phyloP scores from a whole-genome alignment of 1,284 basidiomycete species.

The Ceratobasidium sp. region DNA sequence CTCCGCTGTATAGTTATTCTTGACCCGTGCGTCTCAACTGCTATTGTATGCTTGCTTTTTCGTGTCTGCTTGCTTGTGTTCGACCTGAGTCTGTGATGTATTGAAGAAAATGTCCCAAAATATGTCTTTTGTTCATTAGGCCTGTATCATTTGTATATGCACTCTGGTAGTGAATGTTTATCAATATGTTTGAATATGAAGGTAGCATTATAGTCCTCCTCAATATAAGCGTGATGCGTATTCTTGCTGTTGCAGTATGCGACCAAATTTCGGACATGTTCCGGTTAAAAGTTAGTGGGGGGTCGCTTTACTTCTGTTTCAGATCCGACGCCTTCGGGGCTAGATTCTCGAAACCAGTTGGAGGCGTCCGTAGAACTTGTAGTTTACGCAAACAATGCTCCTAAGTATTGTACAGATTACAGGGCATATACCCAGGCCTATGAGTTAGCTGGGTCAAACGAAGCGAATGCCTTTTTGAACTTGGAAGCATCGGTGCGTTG shows the following conservation, averaged over 20 bases:
- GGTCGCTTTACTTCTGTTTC: too few species aligned
- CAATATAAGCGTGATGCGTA: too few species aligned
- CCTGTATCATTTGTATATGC: slow-evolving; percentile 36
- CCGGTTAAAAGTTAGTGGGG: too few species aligned
- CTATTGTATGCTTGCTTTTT: slow-evolving; percentile 6
- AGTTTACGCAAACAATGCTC: neutral
- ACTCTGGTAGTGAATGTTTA: neutral
- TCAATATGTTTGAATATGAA: too few species aligned
- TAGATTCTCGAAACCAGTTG: too few species aligned
- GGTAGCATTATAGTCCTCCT: too few species aligned
- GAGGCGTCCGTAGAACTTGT: too few species aligned
- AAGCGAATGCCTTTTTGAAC: slow-evolving; percentile 85
- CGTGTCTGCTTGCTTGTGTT: neutral
- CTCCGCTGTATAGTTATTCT: neutral
- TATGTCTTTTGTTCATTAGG: neutral
- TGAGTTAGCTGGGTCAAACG: slow-evolving; percentile 67
- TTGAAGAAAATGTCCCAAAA: slow-evolving; percentile 19
- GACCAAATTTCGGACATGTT: too few species aligned
- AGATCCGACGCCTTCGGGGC: too few species aligned
- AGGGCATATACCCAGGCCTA: neutral
- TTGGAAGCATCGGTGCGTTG: slow-evolving; percentile 83
- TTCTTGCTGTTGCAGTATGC: too few species aligned
- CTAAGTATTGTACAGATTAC: neutral
- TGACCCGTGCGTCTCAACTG: neutral
- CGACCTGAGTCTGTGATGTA: neutral